Evolutionary conservation across 352 stramenopile genomes (phyloP).

Genomic region (Phytophthora cactorum): DNA sequence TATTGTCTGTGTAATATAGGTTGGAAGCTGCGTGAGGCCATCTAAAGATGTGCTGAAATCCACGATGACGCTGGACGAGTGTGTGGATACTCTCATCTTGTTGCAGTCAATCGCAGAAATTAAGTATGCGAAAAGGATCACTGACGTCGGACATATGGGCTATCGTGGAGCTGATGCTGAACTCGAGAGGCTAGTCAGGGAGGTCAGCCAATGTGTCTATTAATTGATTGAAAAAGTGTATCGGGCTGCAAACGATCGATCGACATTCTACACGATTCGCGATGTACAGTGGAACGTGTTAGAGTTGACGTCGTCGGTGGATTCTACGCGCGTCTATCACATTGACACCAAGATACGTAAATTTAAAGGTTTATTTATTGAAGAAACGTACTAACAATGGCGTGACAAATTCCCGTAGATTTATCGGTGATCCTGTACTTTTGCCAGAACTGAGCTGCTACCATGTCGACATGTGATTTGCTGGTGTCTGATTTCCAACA

Average conservation of each 20-base stretch:
- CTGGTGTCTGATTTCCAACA: background rate
- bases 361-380: background rate
- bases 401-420: too few species aligned
- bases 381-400: background rate
- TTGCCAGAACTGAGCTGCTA: constrained; percentile 10
- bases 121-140: background rate
- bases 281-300: background rate
- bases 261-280: background rate
- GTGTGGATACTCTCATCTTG: background rate
- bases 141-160: background rate
- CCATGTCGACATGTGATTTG: constrained; percentile 8
- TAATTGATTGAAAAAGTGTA: background rate
- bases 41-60: background rate
- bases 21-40: background rate
- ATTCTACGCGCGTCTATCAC: background rate
- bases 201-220: background rate
- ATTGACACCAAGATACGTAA: constrained; percentile 7
- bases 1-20: background rate
- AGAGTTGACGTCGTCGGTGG: background rate
- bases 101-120: background rate
- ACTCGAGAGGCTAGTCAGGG: background rate
- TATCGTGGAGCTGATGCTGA: background rate
- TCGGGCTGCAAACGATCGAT: constrained; percentile 1
- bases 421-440: constrained; percentile 2
- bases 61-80: background rate